Evolutionary conservation across 139 green algal genomes (phyloP), one percentile per base, ranked within the genome.

Genomic region (Chlorella sp.): DNA sequence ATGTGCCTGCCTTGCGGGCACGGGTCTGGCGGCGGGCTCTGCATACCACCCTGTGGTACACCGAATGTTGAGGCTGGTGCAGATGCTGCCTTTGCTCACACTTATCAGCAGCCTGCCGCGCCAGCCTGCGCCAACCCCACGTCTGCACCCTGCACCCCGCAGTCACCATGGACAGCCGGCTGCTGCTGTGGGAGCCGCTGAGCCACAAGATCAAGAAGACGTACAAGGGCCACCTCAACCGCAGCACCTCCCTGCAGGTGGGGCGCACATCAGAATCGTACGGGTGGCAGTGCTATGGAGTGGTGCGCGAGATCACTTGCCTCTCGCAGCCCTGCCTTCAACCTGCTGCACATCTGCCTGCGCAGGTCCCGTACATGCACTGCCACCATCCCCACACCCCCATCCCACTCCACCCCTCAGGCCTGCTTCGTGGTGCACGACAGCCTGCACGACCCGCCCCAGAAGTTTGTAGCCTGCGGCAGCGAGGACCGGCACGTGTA

Each of bases 401-500:
- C 28, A 48, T 16, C 13, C 34, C 26, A 6, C 72, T 30, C 43
- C 9, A 30, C 46, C 1, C 38, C 41, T 9, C 86, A 91, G 77
- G 87, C 89, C 1, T 67, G 77, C 43, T 94, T 95, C 62, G 84
- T 88, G 36, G 75, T 73, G 17, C 70, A 86, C 51, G 51, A 60
- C 6, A 51, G 70, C 22, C 36, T 60, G 51, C 51, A 78, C 30
- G 81, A 80, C 11, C 74, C 76, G 62, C 88, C 87, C 58, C 74
- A 82, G 54, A 32, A 40, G 32, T 95, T 90, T 84, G 88, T 99
- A 4, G 87, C 97, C 2, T 92, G 84, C 32, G 96, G 96, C 16
- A 95, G 91, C 16, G 96, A 99, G 74, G 96, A 99, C 88, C 58
- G 91, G 44, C 76, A 76, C 73, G 83, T 98, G 26, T 93, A 88